Evolutionary conservation across 495 filamentous ascomycete species (phyloP).

Genomic region (Aspergillus cavernicola): DNA sequence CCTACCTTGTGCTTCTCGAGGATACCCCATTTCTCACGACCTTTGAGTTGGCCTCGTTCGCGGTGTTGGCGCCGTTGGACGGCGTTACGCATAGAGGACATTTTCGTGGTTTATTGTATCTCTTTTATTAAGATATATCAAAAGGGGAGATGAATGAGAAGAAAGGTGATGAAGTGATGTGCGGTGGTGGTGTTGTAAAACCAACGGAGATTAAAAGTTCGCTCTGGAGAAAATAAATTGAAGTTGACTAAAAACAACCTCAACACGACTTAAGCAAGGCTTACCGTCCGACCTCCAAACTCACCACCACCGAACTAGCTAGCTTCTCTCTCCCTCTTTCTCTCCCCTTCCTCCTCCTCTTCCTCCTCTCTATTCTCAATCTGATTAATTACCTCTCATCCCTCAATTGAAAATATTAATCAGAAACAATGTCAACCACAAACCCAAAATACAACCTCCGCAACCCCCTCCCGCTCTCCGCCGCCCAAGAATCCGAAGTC

Average conservation of each 20-base stretch:
- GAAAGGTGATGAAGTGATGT: not conserved
- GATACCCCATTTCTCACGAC: slow-evolving; percentile 77
- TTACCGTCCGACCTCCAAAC: not conserved
- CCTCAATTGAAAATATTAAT: not conserved
- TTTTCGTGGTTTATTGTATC: slow-evolving; percentile 24
- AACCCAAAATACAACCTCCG: slow-evolving; percentile 44
- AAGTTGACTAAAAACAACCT: slow-evolving; percentile 4
- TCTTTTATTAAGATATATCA: too few relatives aligned
- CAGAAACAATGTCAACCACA: slow-evolving; percentile 1
- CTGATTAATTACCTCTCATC: not conserved
- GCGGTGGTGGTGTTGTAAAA: not conserved
- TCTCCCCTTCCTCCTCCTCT: not conserved
- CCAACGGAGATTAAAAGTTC: not conserved
- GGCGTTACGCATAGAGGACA: slow-evolving; percentile 83
- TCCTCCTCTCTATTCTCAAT: not conserved
- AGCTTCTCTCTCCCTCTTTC: not conserved
- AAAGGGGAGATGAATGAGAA: too few relatives aligned
- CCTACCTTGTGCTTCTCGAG: slow-evolving; percentile 79
- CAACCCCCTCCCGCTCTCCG: slow-evolving; percentile 89
- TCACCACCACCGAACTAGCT: not conserved
- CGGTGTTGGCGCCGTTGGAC: slow-evolving; percentile 72
- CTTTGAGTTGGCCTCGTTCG: slow-evolving; percentile 82
- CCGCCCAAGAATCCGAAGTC: slow-evolving; percentile 87
- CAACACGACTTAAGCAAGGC: not conserved
- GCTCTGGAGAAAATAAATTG: too few relatives aligned